Evolutionary conservation across 192 early-diverging fungal genomes (phyloP), one percentile per base, ranked within the genome.

Genomic region (Coemansia umbellata): DNA sequence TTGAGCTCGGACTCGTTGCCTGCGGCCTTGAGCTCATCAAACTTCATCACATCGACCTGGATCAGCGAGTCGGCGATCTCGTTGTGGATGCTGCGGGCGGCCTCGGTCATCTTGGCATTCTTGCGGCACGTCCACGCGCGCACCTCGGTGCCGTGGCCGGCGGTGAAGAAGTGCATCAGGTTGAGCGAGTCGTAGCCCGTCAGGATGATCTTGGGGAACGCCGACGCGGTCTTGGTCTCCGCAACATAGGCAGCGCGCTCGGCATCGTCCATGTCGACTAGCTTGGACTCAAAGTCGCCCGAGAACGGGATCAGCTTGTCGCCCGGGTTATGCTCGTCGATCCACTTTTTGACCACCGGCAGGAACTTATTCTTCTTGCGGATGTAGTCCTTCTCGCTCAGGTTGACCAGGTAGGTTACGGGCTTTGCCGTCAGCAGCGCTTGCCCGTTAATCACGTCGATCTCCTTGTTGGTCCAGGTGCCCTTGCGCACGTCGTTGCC

Each of bases 351-450:
- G 63, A 97, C 93, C 71, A 91, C 81, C 37, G 84, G 79, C 37
- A 95, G 76, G 71, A 85, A 92, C 84, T 90, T 91, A 82, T 95
- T 95, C 84, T 97, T 98, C 77, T 92, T 94, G 56, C 91, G 83
- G 30, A 89, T 63, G 55, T 85, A 99, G 61, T 97, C 94, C 47
- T 81, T 78, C 68, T 95, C 87, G 61, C 80, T 84, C 41, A 99
- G 79, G 77, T 99, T 99, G 60, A 83, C 85, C 49, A 98, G 84
- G 69, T 94, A 94, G 43, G 94, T 91, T 33, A 94, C 93, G 5
- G 96, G 94, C 76, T 99, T 99, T 64, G 94, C 92, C 10, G 95
- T 97, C 50, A 99, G 66, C 44, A 99, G 80, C 37, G 81, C 76
- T 61, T 93, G 81, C 32, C 65, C 49, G 70, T 96, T 97, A 82